Percentiles rank a stretch among this genome's conserved stretches.
Conservation (phyloP, 768 basidiomycete species). For the Lentinula boryana region DNA sequence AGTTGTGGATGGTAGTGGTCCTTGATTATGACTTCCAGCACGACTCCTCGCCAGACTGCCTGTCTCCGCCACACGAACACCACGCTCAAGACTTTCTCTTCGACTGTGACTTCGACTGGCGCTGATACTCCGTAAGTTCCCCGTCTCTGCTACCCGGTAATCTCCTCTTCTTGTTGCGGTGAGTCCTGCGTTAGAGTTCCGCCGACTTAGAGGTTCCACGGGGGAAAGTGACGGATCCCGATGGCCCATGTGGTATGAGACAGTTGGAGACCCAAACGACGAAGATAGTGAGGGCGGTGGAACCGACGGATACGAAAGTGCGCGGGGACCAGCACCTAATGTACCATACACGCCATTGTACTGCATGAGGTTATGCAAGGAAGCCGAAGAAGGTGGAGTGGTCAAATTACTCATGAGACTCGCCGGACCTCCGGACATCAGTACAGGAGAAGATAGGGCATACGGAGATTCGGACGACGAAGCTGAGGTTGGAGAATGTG, state of each 20-base stretch:
- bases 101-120: conserved; percentile 39
- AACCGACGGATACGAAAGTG: conserved; percentile 74
- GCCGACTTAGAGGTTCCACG: conserved; percentile 47
- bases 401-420: conserved; percentile 57
- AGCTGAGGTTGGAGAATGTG: conserved; percentile 41
- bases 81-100: conserved; percentile 55
- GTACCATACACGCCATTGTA: conserved; percentile 19
- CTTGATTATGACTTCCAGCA: conserved; percentile 36
- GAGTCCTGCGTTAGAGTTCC: conserved; percentile 35
- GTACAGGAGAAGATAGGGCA: conserved; percentile 51
- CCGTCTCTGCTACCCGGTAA: conserved; percentile 27
- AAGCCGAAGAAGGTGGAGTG: conserved; percentile 66
- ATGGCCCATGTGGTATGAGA: conserved; percentile 38
- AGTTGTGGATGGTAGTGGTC: conserved; percentile 20
- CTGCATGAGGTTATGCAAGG: conserved; percentile 36
- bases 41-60: conserved; percentile 50
- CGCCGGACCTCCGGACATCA: conserved; percentile 36
- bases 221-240: conserved; percentile 48
- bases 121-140: conserved; percentile 25
- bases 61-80: conserved; percentile 66
- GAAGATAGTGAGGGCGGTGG: conserved; percentile 79
- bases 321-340: conserved; percentile 13
- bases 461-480: conserved; percentile 64
- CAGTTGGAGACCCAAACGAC: conserved; percentile 67
- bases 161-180: conserved; percentile 10